Conservation (phyloP, 805 yeast species). For the Saccharomycopsis schoenii region DNA sequence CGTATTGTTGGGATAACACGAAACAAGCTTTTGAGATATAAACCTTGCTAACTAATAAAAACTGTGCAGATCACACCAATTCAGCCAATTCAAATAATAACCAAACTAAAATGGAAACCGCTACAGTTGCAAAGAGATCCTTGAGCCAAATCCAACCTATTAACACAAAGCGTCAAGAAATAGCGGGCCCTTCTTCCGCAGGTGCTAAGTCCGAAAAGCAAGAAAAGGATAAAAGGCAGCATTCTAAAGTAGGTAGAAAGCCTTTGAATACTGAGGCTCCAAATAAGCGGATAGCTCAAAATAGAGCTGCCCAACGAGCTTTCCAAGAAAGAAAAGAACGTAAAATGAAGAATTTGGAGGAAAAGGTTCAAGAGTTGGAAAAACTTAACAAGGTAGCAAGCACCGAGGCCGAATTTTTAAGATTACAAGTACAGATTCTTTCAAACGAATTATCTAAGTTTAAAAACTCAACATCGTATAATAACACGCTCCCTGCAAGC, state of each 20-base stretch:
- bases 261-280: slow-evolving; percentile 70
- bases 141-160: slow-evolving; percentile 16
- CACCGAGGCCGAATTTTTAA: slow-evolving; percentile 63
- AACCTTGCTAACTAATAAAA: not conserved
- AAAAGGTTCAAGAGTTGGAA: slow-evolving; percentile 64
- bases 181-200: not conserved
- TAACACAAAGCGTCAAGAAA: slow-evolving; percentile 17
- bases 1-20: too few relatives aligned
- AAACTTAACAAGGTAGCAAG: slow-evolving; percentile 56
- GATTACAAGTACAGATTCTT: slow-evolving; percentile 66
- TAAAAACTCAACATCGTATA: slow-evolving; percentile 27
- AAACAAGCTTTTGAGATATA: too few relatives aligned
- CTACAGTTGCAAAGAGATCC: slow-evolving; percentile 8
- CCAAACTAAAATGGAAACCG: not conserved
- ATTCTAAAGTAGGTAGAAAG: slow-evolving; percentile 67
- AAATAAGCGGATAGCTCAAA: slow-evolving; percentile 89
- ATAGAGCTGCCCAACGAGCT: slow-evolving; percentile 97
- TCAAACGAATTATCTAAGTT: slow-evolving; percentile 60
- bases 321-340: slow-evolving; percentile 89
- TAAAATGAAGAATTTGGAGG: slow-evolving; percentile 77
- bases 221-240: slow-evolving; percentile 23
- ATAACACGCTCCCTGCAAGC: not conserved
- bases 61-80: too few relatives aligned
- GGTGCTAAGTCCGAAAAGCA: not conserved
- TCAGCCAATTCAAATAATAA: too few relatives aligned